Conservation (phyloP, 805 yeast species). For the Cyberlindnera nakhonratchasimensis region DNA sequence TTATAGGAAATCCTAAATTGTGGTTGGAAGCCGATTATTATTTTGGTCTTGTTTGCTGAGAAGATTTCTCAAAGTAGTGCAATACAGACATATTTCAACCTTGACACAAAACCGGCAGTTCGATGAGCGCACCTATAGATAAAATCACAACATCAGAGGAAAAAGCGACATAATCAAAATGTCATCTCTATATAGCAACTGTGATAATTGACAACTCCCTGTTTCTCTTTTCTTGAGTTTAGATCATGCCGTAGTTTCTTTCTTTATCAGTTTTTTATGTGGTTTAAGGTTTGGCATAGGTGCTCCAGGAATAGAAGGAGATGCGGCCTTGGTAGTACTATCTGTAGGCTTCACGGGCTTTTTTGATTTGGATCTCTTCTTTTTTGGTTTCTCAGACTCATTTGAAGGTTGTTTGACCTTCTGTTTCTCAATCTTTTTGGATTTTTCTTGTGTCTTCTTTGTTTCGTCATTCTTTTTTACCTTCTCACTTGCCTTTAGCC, state of each 20-base stretch:
- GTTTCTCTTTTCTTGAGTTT: not conserved
- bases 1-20: too few relatives aligned
- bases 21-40: not conserved
- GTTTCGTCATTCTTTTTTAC: constrained; percentile 1
- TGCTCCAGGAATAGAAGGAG: not conserved
- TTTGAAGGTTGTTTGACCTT: not conserved
- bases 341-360: not conserved
- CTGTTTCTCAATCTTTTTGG: not conserved
- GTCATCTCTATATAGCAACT: too few relatives aligned
- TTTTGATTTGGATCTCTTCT: not conserved
- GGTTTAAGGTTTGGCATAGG: not conserved
- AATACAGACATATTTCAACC: too few relatives aligned
- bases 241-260: not conserved
- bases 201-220: too few relatives aligned
- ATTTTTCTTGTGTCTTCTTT: not conserved
- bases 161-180: too few relatives aligned
- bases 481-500: not conserved
- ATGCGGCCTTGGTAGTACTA: not conserved
- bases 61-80: too few relatives aligned
- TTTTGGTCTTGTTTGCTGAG: too few relatives aligned
- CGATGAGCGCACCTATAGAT: not conserved
- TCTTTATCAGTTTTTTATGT: not conserved
- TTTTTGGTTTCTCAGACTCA: constrained; percentile 1
- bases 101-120: constrained; percentile 2
- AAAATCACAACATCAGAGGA: too few relatives aligned